Evolutionary conservation across 1,139 yeast species (phyloP).

Genomic region (Geotrichum reessii): DNA sequence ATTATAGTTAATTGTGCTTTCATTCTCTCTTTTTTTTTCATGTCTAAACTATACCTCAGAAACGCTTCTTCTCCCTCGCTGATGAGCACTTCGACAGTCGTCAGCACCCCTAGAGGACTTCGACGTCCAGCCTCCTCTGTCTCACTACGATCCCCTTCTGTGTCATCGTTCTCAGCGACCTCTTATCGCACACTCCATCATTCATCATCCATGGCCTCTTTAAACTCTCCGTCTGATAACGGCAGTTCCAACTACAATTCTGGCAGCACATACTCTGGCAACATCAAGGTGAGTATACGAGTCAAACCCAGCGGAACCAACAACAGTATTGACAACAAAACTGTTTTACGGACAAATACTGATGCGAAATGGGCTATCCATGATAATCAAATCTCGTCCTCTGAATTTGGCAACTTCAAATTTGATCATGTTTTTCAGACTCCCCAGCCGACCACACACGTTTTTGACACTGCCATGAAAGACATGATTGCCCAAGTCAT

Average conservation of each 20-base stretch:
- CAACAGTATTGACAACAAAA: slow-evolving; percentile 24
- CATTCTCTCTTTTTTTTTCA: not conserved
- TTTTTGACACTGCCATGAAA: slow-evolving; percentile 57
- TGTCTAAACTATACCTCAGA: not conserved
- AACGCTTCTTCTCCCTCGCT: not conserved
- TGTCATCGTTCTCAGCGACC: not conserved
- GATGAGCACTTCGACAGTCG: not conserved
- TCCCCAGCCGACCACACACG: slow-evolving; percentile 47
- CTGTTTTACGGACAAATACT: not conserved
- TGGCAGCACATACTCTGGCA: slow-evolving; percentile 29
- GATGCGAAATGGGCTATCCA: slow-evolving; percentile 5
- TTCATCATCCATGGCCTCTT: slow-evolving; percentile 1
- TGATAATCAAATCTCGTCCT: slow-evolving; percentile 25
- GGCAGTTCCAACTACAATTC: not conserved
- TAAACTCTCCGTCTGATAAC: not conserved
- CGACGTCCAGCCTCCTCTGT: slow-evolving; percentile 30
- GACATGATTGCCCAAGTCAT: slow-evolving; percentile 82
- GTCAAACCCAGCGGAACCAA: slow-evolving; percentile 29
- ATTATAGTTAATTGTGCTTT: too few relatives aligned
- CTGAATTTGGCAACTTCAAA: slow-evolving; percentile 43
- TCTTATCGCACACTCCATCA: slow-evolving; percentile 3
- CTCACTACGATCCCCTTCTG: slow-evolving; percentile 25
- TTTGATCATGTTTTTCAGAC: slow-evolving; percentile 72
- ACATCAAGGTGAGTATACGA: slow-evolving; percentile 36
- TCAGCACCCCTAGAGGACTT: not conserved